Base-by-base conservation (phyloP, 106 monocot species). In the Dendrobium chrysotoxum region DNA sequence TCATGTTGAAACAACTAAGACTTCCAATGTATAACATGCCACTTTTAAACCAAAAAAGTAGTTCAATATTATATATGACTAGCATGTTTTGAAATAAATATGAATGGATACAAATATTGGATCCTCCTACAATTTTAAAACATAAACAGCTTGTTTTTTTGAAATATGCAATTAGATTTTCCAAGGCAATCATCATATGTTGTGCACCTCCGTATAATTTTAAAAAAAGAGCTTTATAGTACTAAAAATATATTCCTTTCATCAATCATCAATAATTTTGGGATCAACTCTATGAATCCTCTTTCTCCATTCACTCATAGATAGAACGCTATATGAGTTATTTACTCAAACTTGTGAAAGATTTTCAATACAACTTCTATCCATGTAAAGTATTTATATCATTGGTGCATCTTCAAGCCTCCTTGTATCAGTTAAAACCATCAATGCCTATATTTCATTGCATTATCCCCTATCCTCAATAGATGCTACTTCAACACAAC, bases 1-100 rank as follows among this genome's bases (percentile, higher is more conserved):
- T 40, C 21, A 41, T 41, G 3, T 31, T 28, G 31, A 74, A 74
- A 41, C 23, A 42, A 42, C 21, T 15, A 42, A 70, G 2, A 74
- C 1, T 74, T 74, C 3, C 9, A 17, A 42, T 42, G 70, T 15
- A 28, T 70, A 38, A 35, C 70, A 70, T 70, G 15, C 4, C 6
- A 70, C 61, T 70, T 70, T 70, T 70, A 70, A 70, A 35, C 70
- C 5, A 55, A 70, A 31, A 70, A 31, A 70, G 28, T 70, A 70
- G 7, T 65, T 65, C 35, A 70, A 35, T 70, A 15, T 35, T 31
- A 70, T 70, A 70, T 4, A 31, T 31, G 70, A 70, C 28, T 35
- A 70, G 35, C 35, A 35, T 31, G 12, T 31, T 70, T 70, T 70
- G 31, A 70, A 65, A 65, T 65, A 65, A 31, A 35, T 70, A 31